A percentile compares a stretch with the other conserved stretches of the same genome.
Evolutionary conservation across 73 alveolate genomes (phyloP).

Genomic region (Tetrahymena elliotti): DNA sequence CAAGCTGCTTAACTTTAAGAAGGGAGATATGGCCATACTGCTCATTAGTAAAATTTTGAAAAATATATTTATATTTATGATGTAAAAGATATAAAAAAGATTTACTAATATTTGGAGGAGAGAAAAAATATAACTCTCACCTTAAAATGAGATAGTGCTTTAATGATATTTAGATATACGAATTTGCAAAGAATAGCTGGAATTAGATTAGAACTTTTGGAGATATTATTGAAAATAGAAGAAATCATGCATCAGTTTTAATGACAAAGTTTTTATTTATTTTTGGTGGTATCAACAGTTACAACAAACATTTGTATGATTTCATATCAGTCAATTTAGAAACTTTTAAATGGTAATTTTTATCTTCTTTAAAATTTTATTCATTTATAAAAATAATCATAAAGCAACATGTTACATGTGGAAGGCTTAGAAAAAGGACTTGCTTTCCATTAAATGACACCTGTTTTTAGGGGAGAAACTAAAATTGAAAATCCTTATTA

Average conservation of each 20-base stretch:
- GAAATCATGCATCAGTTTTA: slow-evolving; percentile 29
- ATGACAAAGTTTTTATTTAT: slow-evolving; percentile 13
- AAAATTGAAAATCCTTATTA: slow-evolving; percentile 41
- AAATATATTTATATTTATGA: too few species aligned
- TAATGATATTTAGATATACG: slow-evolving; percentile 20
- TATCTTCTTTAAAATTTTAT: not conserved
- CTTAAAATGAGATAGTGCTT: slow-evolving; percentile 38
- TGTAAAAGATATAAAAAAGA: not conserved
- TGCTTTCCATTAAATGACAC: slow-evolving; percentile 9
- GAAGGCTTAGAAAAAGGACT: slow-evolving; percentile 18
- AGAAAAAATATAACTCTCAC: slow-evolving; percentile 20
- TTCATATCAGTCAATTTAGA: slow-evolving; percentile 20
- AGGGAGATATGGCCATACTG: slow-evolving; percentile 46
- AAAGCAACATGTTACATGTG: not conserved
- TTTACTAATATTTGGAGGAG: slow-evolving; percentile 31
- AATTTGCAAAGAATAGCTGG: slow-evolving; percentile 18
- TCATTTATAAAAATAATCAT: not conserved
- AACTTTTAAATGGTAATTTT: slow-evolving; percentile 26
- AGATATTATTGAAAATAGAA: slow-evolving; percentile 34
- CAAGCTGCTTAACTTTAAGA: slow-evolving; percentile 28
- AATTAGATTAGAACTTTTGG: slow-evolving; percentile 12
- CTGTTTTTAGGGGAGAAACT: slow-evolving; percentile 26
- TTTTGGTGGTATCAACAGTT: slow-evolving; percentile 38
- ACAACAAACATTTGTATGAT: slow-evolving; percentile 11
- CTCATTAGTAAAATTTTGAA: not conserved